A percentile compares a stretch with the other conserved stretches of the same genome.
phyloP scores from a whole-genome alignment of 352 stramenopile species.

The Phytophthora pisi region DNA sequence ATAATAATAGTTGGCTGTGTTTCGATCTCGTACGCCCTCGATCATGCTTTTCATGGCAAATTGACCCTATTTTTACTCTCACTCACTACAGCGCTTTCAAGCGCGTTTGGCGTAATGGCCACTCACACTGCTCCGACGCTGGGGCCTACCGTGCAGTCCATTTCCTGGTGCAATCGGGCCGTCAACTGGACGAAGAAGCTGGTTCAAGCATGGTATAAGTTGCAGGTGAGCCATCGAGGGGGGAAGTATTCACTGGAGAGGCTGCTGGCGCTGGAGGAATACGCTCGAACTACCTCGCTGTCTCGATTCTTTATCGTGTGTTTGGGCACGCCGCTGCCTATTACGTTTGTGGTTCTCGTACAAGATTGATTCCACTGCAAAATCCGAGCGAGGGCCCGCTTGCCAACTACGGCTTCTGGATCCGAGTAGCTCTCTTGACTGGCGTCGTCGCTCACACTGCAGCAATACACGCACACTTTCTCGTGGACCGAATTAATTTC shows the following conservation, averaged over 20 bases:
- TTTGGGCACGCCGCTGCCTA: constrained; percentile 3
- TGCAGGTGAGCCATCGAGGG: constrained; percentile 6
- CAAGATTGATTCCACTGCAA: constrained; percentile 14
- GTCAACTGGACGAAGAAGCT: too few relatives aligned
- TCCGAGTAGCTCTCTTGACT: constrained; percentile 4
- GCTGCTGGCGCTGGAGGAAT: constrained; percentile 11
- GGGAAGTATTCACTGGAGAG: constrained; percentile 7
- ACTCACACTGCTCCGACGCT: too few relatives aligned
- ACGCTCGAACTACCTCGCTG: constrained; percentile 1
- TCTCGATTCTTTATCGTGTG: neutral
- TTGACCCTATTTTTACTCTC: too few relatives aligned
- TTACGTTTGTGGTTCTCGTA: neutral
- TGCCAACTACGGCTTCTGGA: constrained; percentile 18
- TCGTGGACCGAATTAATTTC: neutral
- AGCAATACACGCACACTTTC: neutral
- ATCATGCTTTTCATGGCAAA: too few relatives aligned
- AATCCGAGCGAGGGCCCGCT: constrained; percentile 1
- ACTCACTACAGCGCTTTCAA: too few relatives aligned
- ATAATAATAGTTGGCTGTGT: too few relatives aligned
- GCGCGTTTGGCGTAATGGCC: too few relatives aligned
- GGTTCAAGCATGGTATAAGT: neutral
- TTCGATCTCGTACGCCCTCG: too few relatives aligned
- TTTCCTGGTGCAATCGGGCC: too few relatives aligned
- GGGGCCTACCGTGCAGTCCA: too few relatives aligned
- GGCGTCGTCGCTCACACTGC: constrained; percentile 1